phyloP scores from a whole-genome alignment of 2,329 filamentous ascomycete species.

The Cladosporium velox region DNA sequence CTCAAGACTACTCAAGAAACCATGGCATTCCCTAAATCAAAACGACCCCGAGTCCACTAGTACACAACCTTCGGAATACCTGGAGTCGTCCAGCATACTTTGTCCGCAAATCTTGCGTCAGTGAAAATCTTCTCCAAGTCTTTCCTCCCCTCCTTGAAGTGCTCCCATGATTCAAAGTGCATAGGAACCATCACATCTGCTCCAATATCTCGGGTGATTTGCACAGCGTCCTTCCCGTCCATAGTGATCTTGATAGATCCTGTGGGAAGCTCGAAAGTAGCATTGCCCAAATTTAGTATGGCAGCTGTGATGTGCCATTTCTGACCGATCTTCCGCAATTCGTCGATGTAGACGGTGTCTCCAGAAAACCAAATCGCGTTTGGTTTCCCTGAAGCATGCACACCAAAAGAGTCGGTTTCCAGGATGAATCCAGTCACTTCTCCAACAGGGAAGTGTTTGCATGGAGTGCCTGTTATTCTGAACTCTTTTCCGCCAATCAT shows the following conservation, averaged over 20 bases:
- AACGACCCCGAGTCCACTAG: too few species aligned
- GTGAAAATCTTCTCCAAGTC: neutral
- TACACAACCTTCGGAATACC: too few species aligned
- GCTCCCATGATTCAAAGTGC: constrained; percentile 12
- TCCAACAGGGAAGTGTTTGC: constrained; percentile 46
- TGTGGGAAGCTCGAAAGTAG: neutral
- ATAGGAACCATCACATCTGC: constrained; percentile 3
- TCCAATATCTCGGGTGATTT: neutral
- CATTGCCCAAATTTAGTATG: neutral
- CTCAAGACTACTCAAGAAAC: too few species aligned
- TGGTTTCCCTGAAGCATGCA: constrained; percentile 38
- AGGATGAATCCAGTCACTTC: constrained; percentile 53
- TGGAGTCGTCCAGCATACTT: neutral
- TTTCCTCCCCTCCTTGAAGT: neutral
- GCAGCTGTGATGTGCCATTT: neutral
- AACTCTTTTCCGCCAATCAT: constrained; percentile 40
- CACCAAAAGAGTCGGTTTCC: constrained; percentile 42
- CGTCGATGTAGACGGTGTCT: constrained; percentile 52
- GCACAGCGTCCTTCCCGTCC: neutral
- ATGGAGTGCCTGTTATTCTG: constrained; percentile 47
- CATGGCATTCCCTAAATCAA: too few species aligned
- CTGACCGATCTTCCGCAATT: constrained; percentile 25
- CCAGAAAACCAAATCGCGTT: constrained; percentile 55
- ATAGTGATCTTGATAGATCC: neutral
- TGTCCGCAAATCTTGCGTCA: neutral